Evolutionary conservation across 441 rosid species (phyloP), one percentile per base, ranked within the genome.

Genomic region (Melianthus villosus): DNA sequence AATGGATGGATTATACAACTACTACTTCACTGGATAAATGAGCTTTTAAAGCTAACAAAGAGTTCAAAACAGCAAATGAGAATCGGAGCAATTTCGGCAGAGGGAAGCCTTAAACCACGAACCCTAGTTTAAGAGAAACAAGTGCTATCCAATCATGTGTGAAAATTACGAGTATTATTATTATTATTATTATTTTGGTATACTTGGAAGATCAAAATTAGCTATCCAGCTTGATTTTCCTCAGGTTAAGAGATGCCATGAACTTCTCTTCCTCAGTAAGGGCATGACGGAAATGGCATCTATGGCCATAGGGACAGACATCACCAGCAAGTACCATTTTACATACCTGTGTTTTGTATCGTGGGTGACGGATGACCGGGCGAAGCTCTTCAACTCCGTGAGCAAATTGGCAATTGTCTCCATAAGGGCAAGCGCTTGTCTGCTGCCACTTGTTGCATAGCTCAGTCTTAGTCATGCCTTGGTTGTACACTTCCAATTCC

Each of bases 371-470:
- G 49, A 72, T 76, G 2, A 72, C 77, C 3, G 80, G 77, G 54
- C 75, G 72, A 29, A 72, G 84, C 56, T 76, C 77, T 22, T 62
- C 60, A 18, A 76, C 59, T 7, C 84, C 75, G 18, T 76, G 84
- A 38, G 84, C 84, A 50, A 72, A 76, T 35, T 72, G 77, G 65
- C 84, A 72, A 40, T 72, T 64, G 16, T 69, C 64, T 20, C 73
- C 75, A n/a, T 72, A 76, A 16, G 79, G 75, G 47, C 84, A 76
- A n/a, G 71, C 30, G 4, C 80, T 77, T 1, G 75, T 76, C 57
- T 69, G 75, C 53, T 69, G 84, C 84, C 80, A 76, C 53, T 76
- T 76, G 71, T 76, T 69, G 72, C 80, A 72, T 9, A 76, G 59
- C 50, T 76, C 84, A 7, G 84, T 76, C 70, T 67, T 72, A 57